phyloP scores from a whole-genome alignment of 2,329 filamentous ascomycete species.

The Rhinocladiella mackenziei region DNA sequence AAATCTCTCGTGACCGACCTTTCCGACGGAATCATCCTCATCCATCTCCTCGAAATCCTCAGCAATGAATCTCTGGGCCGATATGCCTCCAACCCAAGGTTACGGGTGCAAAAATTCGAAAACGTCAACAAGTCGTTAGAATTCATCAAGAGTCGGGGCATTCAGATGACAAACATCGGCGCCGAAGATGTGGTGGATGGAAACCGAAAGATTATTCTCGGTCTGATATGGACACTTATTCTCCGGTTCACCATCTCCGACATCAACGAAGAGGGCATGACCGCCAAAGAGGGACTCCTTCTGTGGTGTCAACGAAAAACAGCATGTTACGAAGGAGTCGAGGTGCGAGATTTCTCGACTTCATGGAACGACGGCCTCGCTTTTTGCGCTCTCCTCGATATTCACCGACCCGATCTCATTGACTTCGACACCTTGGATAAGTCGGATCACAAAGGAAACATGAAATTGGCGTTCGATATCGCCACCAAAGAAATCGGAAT shows the following conservation, averaged over 20 bases:
- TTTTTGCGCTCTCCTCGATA: slow-evolving; percentile 93
- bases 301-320: slow-evolving; percentile 99
- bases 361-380: slow-evolving; percentile 98
- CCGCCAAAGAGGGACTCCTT: slow-evolving; percentile 89
- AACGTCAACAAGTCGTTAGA: slow-evolving; percentile 95
- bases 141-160: slow-evolving; percentile 84
- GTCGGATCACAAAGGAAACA: slow-evolving; percentile 88
- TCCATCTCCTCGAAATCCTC: slow-evolving; percentile 94
- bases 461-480: slow-evolving; percentile 96
- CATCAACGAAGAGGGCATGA: slow-evolving; percentile 97
- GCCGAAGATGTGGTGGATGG: slow-evolving; percentile 98
- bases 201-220: slow-evolving; percentile 94
- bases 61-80: slow-evolving; percentile 91
- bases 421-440: slow-evolving; percentile 96
- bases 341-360: slow-evolving; percentile 87
- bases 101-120: slow-evolving; percentile 94
- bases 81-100: slow-evolving; percentile 92
- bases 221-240: slow-evolving; percentile 97
- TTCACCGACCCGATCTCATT: slow-evolving; percentile 93
- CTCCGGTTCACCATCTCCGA: slow-evolving; percentile 96
- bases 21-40: slow-evolving; percentile 89
- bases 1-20: slow-evolving; percentile 85
- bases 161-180: slow-evolving; percentile 97
- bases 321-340: slow-evolving; percentile 94
- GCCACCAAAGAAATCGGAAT: slow-evolving; percentile 96